phyloP scores from a whole-genome alignment of 768 basidiomycete genomes.

The Daedalea quercina region DNA sequence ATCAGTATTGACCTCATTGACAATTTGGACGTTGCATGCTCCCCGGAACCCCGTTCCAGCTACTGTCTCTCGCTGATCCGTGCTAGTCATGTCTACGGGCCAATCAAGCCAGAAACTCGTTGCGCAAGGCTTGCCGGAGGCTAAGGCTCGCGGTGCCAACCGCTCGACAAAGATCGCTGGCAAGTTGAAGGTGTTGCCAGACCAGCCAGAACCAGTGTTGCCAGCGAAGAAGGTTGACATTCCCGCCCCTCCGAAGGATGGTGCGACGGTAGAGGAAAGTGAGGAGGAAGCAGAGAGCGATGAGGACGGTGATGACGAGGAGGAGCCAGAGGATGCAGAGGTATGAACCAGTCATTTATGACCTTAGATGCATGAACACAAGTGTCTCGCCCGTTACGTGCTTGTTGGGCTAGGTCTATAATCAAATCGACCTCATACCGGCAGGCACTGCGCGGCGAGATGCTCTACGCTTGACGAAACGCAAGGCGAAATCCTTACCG shows the following conservation, averaged over 20 bases:
- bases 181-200: constrained; percentile 84
- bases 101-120: constrained; percentile 13
- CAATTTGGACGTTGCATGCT: neutral
- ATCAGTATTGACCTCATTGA: neutral
- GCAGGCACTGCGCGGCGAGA: constrained; percentile 91
- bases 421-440: constrained; percentile 89
- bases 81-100: constrained; percentile 13
- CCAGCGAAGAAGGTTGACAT: constrained; percentile 15
- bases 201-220: constrained; percentile 57
- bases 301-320: constrained; percentile 57
- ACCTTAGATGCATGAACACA: neutral
- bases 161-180: constrained; percentile 77
- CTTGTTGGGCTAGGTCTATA: constrained; percentile 60
- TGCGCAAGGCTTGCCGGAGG: constrained; percentile 26
- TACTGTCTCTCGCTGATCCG: neutral
- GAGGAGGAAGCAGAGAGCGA: constrained; percentile 62
- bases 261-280: constrained; percentile 27
- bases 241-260: constrained; percentile 14
- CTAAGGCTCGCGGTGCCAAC: constrained; percentile 65
- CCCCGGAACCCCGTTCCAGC: too few relatives aligned
- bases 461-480: constrained; percentile 85
- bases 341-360: constrained; percentile 28
- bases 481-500: constrained; percentile 87
- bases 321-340: constrained; percentile 57
- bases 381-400: neutral